phyloP scores from a whole-genome alignment of 148 eudicot species.

The Talinum fruticosum region DNA sequence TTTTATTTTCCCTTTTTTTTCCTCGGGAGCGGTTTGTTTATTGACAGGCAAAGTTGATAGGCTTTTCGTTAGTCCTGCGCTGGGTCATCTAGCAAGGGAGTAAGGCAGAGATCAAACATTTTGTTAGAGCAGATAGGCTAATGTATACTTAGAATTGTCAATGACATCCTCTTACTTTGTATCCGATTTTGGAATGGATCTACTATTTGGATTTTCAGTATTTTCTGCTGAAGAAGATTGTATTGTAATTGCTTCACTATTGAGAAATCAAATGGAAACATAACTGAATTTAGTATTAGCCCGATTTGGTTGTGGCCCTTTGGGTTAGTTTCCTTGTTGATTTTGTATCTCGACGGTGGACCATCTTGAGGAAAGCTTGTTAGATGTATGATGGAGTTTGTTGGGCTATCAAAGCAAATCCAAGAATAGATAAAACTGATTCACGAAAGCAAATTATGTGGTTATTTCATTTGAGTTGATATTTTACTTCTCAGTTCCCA shows the following conservation, averaged over 20 bases:
- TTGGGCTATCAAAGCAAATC: too few relatives aligned
- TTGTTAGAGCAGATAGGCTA: slow-evolving; percentile 12
- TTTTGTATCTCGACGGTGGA: too few relatives aligned
- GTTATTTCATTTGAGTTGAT: too few relatives aligned
- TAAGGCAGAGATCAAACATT: neutral
- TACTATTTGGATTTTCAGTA: neutral
- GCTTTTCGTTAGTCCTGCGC: neutral
- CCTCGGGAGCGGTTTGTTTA: neutral
- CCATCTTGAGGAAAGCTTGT: too few relatives aligned
- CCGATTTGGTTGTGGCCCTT: neutral
- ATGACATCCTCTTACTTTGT: neutral
- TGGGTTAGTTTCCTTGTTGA: neutral
- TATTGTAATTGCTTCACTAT: neutral
- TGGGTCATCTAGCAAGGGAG: slow-evolving; percentile 4
- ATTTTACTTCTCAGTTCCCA: too few relatives aligned
- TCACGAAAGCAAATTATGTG: too few relatives aligned
- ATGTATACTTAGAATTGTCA: slow-evolving; percentile 6
- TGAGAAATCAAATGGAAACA: neutral
- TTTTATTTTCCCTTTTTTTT: neutral
- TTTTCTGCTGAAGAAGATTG: neutral
- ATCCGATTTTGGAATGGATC: neutral
- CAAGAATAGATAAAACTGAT: too few relatives aligned
- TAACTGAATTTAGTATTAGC: neutral
- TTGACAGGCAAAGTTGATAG: slow-evolving; percentile 1
- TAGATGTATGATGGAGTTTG: too few relatives aligned